Conservation (phyloP, 2,329 filamentous ascomycete genomes). For the Huntiella savannae region DNA sequence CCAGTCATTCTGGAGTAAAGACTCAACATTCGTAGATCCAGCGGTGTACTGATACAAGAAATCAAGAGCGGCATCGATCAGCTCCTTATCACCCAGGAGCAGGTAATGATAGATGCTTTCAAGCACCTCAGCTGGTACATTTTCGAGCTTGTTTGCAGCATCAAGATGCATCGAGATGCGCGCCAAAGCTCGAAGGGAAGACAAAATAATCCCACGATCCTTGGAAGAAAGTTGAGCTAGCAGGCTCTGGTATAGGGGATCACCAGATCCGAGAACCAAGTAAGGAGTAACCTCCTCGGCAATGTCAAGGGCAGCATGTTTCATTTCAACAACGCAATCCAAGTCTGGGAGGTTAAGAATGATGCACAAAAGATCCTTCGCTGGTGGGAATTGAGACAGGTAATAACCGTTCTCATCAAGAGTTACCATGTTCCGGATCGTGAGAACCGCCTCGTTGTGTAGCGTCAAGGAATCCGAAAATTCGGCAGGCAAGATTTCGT, state of each 20-base stretch:
- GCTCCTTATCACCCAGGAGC: constrained; percentile 71
- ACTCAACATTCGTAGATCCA: constrained; percentile 64
- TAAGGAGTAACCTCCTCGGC: constrained; percentile 78
- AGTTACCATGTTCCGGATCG: constrained; percentile 91
- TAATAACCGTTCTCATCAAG: constrained; percentile 73
- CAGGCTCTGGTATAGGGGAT: constrained; percentile 63
- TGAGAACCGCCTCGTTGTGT: constrained; percentile 70
- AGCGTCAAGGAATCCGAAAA: constrained; percentile 54
- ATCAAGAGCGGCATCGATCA: constrained; percentile 74
- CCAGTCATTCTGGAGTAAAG: constrained; percentile 29
- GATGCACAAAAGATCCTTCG: constrained; percentile 71
- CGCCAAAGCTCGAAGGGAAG: constrained; percentile 60
- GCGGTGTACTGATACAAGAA: constrained; percentile 94
- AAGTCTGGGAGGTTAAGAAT: constrained; percentile 57
- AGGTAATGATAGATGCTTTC: constrained; percentile 55
- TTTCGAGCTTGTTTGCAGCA: constrained; percentile 55
- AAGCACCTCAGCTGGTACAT: constrained; percentile 46
- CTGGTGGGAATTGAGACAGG: constrained; percentile 52
- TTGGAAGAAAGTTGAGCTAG: constrained; percentile 42
- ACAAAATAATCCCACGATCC: constrained; percentile 69
- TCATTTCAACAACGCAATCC: constrained; percentile 60
- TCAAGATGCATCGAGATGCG: constrained; percentile 78
- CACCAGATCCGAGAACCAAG: constrained; percentile 49
- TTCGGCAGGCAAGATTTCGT: constrained; percentile 52
- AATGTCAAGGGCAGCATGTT: constrained; percentile 80